Base-by-base conservation (phyloP, 2,329 filamentous ascomycete species). In the Tolypocladium capitatum region DNA sequence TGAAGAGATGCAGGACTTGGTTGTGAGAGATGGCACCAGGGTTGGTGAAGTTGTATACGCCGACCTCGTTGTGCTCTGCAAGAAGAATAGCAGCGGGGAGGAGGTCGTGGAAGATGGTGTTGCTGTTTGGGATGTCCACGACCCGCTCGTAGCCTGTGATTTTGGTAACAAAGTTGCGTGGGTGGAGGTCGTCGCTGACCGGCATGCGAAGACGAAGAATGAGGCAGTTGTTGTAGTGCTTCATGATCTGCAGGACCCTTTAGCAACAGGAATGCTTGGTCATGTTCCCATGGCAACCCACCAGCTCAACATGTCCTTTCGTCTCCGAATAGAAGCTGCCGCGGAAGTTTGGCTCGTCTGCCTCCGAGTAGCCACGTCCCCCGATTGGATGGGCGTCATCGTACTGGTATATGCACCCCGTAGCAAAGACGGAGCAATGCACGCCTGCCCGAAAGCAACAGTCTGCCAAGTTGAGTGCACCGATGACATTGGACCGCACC, bases 1-100 rank as follows among this genome's bases (percentile, higher is more conserved):
- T 75, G 66, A 83, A 83, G 38, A 84, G 66, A 2, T 65, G 55
- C 35, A 84, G 68, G 7, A 84, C 79, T 63, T 84, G 79, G 61
- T 84, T 84, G 65, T 84, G 80, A n/a, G 78, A 81, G 60, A 84
- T 83, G 52, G 78, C 76, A 13, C 80, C 81, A 0, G 81, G 81
- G 64, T 84, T 84, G 51, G 80, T 83, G 62, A 84, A 83, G 67
- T 84, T 84, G 65, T 80, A 83, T 54, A 84, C 68, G 18, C 81
- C 81, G 1, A 72, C 76, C 38, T 83, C 80, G 36, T 68, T 65
- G 63, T 81, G 71, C 60, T 82, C 75, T 28, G 80, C 75, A 53
- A 83, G 65, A 42, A 80, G 59, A 51, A 83, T 69, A 2, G 77
- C 74, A 13, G 74, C 73, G 11, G 81, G 81, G 20, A 84, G 69